These are phyloP conservation scores for Pseudozyma sp. DNA, from an alignment of 1,284 basidiomycete genomes.

Conservation along the genomic window DNA sequence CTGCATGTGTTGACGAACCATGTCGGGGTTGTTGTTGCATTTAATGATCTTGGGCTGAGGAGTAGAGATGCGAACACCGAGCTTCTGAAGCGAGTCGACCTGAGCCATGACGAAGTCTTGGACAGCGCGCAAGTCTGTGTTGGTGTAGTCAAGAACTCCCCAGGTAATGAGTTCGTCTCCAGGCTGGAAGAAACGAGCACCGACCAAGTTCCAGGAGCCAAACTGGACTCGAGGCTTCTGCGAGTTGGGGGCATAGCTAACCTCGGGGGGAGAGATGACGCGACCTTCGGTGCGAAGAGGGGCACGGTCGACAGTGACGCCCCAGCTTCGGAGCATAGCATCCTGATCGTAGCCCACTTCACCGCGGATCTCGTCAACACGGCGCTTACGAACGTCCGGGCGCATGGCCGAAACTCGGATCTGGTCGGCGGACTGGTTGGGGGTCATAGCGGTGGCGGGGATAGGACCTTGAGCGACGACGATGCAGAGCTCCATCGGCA, in stretches of 20 bases:
- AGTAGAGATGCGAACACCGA: conserved; percentile 42
- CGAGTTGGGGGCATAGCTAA: conserved; percentile 45
- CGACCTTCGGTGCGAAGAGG: conserved; percentile 69
- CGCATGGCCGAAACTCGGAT: conserved; percentile 38
- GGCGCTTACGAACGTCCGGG: conserved; percentile 34
- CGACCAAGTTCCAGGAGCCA: conserved; percentile 56
- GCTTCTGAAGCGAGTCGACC: conserved; percentile 9
- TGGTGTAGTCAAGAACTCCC: conserved; percentile 52
- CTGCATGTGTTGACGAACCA: conserved; percentile 17
- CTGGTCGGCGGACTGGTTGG: conserved; percentile 42
- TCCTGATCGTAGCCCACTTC: conserved; percentile 50
- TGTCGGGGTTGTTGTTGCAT: conserved; percentile 2
- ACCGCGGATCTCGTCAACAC: conserved; percentile 42
- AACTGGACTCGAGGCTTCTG: conserved; percentile 68
- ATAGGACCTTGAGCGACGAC: conserved; percentile 44
- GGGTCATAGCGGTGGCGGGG: conserved; percentile 41
- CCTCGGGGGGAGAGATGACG: conserved; percentile 65
- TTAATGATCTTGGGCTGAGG: conserved; percentile 12
- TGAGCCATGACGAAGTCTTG: conserved; percentile 26
- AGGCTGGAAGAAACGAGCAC: conserved; percentile 32
- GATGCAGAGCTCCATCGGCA: conserved; percentile 52
- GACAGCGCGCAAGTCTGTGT: conserved; percentile 8
- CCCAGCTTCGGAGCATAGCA: conserved; percentile 66
- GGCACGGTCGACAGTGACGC: conserved; percentile 66
- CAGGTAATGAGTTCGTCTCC: conserved; percentile 39